Evolutionary conservation across 2,329 filamentous ascomycete species (phyloP), one percentile per base, ranked within the genome.

Genomic region (Akanthomyces uredinophilus): DNA sequence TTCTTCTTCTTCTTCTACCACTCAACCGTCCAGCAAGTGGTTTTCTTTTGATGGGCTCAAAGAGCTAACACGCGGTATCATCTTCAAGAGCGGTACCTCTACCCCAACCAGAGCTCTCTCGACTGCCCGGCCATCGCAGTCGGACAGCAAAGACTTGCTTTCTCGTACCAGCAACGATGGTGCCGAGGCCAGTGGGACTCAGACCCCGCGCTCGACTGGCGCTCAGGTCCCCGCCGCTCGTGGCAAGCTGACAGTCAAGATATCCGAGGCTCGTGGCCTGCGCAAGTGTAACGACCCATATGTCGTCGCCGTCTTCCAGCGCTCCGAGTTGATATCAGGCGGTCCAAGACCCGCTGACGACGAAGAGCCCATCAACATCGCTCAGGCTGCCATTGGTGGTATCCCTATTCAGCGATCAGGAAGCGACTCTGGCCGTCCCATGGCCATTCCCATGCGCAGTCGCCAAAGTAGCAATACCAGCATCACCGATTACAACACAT

Each of bases 381-480:
- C 75, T n/a, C 84, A 82, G 66, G 82, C 78, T 68, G 79, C 69
- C 52, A 72, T 79, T 60, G 82, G 83, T 41, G 82, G 84, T 32
- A 80, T 87, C 62, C 79, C 85, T 0, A 87, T 88, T 63, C 83
- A 86, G 69, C 83, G 89, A 62, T 87, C 89, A 65, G 89, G 88
- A 63, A 95, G 91, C 71, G 92, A 96, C 68, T 89, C 88, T 35
- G 91, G 92, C 32, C 85, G 89, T 58, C 73, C 92, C 18, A 94
- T 97, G 87, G 91, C 92, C 37, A 98, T 99, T 67, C 95, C 95
- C 1, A 97, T 98, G 92, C 88, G 89, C 70, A 98, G 93, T 74
- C 88, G 95, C 61, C 95, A 98, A 73, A 98, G 94, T 77, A 98
- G 94, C 78, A 93, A 94, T 77, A 96, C 93, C 61, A 96, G 94